phyloP scores from a whole-genome alignment of 768 basidiomycete species.

The Agrocybe pediades region DNA sequence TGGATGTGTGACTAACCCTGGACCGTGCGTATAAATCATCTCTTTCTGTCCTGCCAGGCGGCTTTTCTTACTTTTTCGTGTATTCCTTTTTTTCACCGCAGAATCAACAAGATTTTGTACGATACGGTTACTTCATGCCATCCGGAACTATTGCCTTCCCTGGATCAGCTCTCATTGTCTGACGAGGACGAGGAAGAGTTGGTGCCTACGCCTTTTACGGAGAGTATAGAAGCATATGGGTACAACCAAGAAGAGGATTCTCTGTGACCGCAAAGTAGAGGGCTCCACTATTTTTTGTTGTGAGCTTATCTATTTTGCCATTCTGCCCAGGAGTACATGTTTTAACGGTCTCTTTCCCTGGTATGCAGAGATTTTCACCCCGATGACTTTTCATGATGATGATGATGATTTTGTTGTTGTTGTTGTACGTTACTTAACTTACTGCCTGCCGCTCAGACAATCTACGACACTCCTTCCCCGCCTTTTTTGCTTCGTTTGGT shows the following conservation, averaged over 20 bases:
- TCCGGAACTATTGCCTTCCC: slow-evolving; percentile 4
- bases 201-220: slow-evolving; percentile 6
- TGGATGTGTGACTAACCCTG: slow-evolving; percentile 23
- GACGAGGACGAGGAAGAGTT: not conserved
- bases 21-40: slow-evolving; percentile 18
- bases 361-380: too few relatives aligned
- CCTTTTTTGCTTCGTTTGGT: too few relatives aligned
- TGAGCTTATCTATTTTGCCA: too few relatives aligned
- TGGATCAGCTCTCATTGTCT: slow-evolving; percentile 1
- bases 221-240: not conserved
- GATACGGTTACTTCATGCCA: slow-evolving; percentile 12
- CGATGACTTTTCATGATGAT: too few relatives aligned
- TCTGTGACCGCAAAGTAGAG: not conserved
- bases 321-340: too few relatives aligned
- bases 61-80: not conserved
- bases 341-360: too few relatives aligned
- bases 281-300: too few relatives aligned
- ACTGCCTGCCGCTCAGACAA: too few relatives aligned
- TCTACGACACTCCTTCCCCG: too few relatives aligned
- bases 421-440: too few relatives aligned
- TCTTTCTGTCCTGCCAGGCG: too few relatives aligned
- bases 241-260: slow-evolving; percentile 6
- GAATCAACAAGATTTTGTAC: slow-evolving; percentile 13
- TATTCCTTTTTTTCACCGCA: not conserved
- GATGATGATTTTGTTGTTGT: too few relatives aligned